Percentiles rank a stretch among this genome's conserved stretches.
Conservation (phyloP, 306 rosid species). For the Cucurbita pepo region DNA sequence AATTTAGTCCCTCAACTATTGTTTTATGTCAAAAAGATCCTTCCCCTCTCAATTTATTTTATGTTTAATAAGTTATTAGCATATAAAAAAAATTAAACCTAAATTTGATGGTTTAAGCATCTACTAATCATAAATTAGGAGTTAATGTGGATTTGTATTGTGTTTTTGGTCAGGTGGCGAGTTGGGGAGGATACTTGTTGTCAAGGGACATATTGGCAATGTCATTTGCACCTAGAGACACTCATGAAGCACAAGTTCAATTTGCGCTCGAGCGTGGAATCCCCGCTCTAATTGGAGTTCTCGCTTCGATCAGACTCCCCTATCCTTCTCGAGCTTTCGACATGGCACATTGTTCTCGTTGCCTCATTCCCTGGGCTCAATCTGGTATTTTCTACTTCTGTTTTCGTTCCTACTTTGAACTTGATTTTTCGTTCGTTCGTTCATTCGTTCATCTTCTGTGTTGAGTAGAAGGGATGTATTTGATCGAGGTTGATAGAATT, state of each 20-base stretch:
- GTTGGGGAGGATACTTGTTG: constrained; percentile 87
- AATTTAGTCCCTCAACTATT: too few relatives aligned
- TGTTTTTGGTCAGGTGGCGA: constrained; percentile 51
- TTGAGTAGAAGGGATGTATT: constrained; percentile 56
- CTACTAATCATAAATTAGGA: too few relatives aligned
- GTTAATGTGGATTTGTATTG: background rate
- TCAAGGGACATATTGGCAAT: constrained; percentile 61
- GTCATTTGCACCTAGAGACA: constrained; percentile 92
- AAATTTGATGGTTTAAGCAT: too few relatives aligned
- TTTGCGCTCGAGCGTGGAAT: constrained; percentile 95
- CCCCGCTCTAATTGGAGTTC: constrained; percentile 82
- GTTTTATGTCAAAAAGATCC: too few relatives aligned
- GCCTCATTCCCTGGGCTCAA: constrained; percentile 92
- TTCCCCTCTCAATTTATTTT: too few relatives aligned
- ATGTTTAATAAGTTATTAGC: too few relatives aligned
- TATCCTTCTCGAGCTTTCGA: constrained; percentile 94
- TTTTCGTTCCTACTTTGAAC: background rate
- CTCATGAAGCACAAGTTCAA: constrained; percentile 88
- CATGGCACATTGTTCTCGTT: constrained; percentile 97
- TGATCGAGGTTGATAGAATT: constrained; percentile 72
- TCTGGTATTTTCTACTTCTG: constrained; percentile 26
- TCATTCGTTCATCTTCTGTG: background rate
- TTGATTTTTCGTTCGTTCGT: background rate
- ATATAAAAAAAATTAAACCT: too few relatives aligned
- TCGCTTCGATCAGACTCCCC: constrained; percentile 81